Base-by-base conservation (phyloP, 768 basidiomycete species). In the Lactarius indigo region DNA sequence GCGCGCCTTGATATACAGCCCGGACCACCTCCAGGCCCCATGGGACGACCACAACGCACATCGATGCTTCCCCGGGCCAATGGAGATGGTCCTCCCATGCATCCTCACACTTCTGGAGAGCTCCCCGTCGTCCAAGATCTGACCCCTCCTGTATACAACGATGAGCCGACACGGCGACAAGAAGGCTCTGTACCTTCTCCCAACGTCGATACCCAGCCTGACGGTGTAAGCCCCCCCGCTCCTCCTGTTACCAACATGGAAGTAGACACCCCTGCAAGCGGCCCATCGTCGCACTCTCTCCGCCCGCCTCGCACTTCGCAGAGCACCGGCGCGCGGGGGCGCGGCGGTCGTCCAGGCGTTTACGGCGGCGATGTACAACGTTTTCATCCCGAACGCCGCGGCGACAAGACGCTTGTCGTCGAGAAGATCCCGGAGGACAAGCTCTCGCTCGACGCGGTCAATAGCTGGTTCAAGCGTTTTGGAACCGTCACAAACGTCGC, bases 401-500 rank as follows among this genome's bases (percentile, higher is more conserved):
- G 84, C 66, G 87, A 88, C 76, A 91, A 88, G 77, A 94, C 91
- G 0, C 82, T 98, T 26, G 93, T 97, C 17, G 90, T 98, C 41
- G 94, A 97, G 77, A 95, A 95, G 79, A 96, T 98, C 64, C 96
- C 96, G 0, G 84, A 88, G 59, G 89, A 92, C 68, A 88, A 90
- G 70, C 83, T 96, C 47, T 85, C 85, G 17, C 84, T 94, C 17
- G 89, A 88, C 59, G 79, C 85, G 6, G 88, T 98, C 62, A 92
- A 90, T 72, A 84, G 81, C 23, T 95, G 94, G 88, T 98, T 98
- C 80, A 89, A 90, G 76, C 86, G 88, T 69, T 98, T 96, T 70
- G 96, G 96, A 10, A 89, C 86, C 2, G 92, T 98, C 68, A 94
- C 94, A 15, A 94, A 95, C 70, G 91, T 97, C 59, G 93, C 92